Evolutionary conservation across 2,329 filamentous ascomycete species (phyloP).

Genomic region (Colletotrichum filicis): DNA sequence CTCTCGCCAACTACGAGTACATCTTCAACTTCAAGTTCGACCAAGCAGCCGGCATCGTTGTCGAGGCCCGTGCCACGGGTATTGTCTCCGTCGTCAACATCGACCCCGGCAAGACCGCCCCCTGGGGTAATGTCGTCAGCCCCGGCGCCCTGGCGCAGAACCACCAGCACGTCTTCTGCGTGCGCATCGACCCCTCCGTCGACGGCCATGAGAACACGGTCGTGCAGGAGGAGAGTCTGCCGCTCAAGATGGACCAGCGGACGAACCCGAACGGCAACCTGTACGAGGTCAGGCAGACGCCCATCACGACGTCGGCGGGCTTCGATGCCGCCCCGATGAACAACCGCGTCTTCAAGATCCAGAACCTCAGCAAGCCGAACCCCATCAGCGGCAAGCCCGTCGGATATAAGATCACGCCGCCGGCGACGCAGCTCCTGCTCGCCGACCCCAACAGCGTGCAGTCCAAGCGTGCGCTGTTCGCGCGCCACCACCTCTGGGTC

Average conservation of each 20-base stretch:
- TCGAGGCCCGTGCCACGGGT: slow-evolving; percentile 42
- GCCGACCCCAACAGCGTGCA: slow-evolving; percentile 36
- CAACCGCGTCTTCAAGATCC: slow-evolving; percentile 44
- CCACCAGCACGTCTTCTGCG: slow-evolving; percentile 67
- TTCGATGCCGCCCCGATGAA: slow-evolving; percentile 55
- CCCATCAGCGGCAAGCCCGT: slow-evolving; percentile 47
- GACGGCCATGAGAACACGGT: slow-evolving; percentile 64
- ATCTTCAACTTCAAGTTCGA: slow-evolving; percentile 54
- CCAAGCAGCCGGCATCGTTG: slow-evolving; percentile 52
- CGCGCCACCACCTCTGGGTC: slow-evolving; percentile 43
- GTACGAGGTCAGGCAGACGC: slow-evolving; percentile 55
- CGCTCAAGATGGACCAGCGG: slow-evolving; percentile 53
- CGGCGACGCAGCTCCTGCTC: slow-evolving; percentile 48
- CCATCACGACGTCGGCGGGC: slow-evolving; percentile 51
- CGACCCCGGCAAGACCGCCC: slow-evolving; percentile 59
- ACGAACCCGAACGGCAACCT: slow-evolving; percentile 62
- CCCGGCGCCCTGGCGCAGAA: slow-evolving; percentile 65
- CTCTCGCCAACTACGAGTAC: slow-evolving; percentile 68
- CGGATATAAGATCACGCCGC: slow-evolving; percentile 49
- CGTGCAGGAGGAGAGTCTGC: slow-evolving; percentile 66
- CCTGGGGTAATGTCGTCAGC: slow-evolving; percentile 60
- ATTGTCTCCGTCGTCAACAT: slow-evolving; percentile 57
- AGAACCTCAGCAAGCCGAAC: slow-evolving; percentile 41
- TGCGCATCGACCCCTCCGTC: slow-evolving; percentile 65
- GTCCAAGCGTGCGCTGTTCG: slow-evolving; percentile 42